Conservation (phyloP, 805 yeast species). For the Candida namnaoensis region DNA sequence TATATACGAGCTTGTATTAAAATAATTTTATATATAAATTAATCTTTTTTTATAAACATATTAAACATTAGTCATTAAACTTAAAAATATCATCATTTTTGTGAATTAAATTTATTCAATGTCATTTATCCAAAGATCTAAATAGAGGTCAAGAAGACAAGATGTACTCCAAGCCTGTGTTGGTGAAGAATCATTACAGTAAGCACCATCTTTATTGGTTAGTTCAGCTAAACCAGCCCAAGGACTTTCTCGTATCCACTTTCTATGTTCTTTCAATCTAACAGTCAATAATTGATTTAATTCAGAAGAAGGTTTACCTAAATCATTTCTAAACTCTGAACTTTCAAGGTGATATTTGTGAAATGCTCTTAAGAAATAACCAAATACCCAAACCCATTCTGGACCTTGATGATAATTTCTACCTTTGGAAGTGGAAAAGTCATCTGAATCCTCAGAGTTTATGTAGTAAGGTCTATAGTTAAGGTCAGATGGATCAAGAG, state of each 20-base stretch:
- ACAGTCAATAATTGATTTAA: constrained; percentile 50
- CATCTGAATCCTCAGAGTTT: constrained; percentile 72
- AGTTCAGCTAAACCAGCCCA: constrained; percentile 95
- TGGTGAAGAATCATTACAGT: constrained; percentile 84
- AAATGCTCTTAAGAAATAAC: constrained; percentile 80
- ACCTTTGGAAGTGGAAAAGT: constrained; percentile 91
- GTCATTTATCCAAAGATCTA: constrained; percentile 42
- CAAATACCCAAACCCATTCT: constrained; percentile 94
- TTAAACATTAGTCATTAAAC: too few relatives aligned
- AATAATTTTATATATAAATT: too few relatives aligned
- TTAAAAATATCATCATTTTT: too few relatives aligned
- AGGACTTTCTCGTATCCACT: constrained; percentile 64
- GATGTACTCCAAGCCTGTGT: constrained; percentile 97
- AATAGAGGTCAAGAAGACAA: constrained; percentile 72
- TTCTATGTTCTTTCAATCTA: constrained; percentile 55
- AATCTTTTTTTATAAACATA: too few relatives aligned
- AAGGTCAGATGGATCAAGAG: constrained; percentile 87
- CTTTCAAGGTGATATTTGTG: constrained; percentile 40
- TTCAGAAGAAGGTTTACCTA: constrained; percentile 34
- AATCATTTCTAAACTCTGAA: constrained; percentile 23
- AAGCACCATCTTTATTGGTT: constrained; percentile 78
- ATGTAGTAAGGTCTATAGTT: constrained; percentile 87
- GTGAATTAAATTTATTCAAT: neutral
- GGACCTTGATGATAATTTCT: constrained; percentile 98
- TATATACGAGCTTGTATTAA: too few relatives aligned